These are phyloP conservation scores for Lactarius indigo DNA, from an alignment of 768 basidiomycete genomes.

Conservation along the genomic window DNA sequence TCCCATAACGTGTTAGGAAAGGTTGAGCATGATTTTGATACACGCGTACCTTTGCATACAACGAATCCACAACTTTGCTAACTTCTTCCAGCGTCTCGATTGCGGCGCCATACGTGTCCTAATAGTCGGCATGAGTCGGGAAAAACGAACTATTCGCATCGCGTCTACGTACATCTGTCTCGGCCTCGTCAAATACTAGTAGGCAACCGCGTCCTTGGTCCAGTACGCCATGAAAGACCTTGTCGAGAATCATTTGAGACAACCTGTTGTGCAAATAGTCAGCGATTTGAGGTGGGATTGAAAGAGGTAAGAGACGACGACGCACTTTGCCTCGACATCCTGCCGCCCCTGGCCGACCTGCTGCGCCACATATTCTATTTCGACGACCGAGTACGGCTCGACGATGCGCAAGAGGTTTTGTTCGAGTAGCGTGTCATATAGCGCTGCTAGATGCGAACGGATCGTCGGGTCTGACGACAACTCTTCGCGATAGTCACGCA, in stretches of 20 bases:
- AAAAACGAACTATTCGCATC: conserved; percentile 2
- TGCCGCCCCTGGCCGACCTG: conserved; percentile 84
- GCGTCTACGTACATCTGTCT: conserved; percentile 68
- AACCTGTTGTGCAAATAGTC: conserved; percentile 47
- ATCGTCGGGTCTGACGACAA: conserved; percentile 95
- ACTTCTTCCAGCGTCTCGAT: conserved; percentile 89
- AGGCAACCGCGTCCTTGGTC: conserved; percentile 93
- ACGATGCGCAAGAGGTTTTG: conserved; percentile 95
- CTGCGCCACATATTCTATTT: conserved; percentile 84
- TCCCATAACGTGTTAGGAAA: background rate
- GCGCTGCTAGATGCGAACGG: conserved; percentile 85
- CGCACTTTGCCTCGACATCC: conserved; percentile 88
- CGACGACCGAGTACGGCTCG: conserved; percentile 92
- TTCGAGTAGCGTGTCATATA: conserved; percentile 95
- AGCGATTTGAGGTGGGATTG: background rate
- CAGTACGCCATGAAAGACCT: conserved; percentile 90
- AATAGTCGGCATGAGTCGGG: background rate
- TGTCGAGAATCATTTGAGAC: conserved; percentile 98
- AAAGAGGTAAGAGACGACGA: conserved; percentile 19
- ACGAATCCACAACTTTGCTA: conserved; percentile 87
- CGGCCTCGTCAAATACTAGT: conserved; percentile 83
- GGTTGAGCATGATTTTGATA: conserved; percentile 25
- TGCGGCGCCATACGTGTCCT: conserved; percentile 87
- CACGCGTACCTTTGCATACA: conserved; percentile 74
- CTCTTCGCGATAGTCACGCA: conserved; percentile 86